Percentiles rank a stretch among this genome's conserved stretches.
Evolutionary conservation across 176 grass and related monocot genomes (phyloP).

Genomic region (Pharus latifolius): DNA sequence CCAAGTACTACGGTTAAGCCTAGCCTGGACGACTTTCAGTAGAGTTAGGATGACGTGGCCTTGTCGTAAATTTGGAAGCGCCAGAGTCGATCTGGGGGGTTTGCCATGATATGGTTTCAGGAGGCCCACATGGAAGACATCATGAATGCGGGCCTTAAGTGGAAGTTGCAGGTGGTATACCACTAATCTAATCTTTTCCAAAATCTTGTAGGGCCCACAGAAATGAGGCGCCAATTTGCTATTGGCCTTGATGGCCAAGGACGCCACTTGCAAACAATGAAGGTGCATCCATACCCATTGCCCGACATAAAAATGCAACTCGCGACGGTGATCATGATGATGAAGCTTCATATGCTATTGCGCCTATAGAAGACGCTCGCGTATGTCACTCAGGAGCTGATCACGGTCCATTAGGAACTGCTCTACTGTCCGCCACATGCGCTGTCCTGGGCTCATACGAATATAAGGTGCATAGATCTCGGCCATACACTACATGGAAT

Average conservation of each 20-base stretch:
- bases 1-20: not conserved
- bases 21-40: not conserved
- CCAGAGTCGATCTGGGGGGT: too few species aligned
- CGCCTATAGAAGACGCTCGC: not conserved
- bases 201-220: not conserved
- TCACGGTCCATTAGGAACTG: not conserved
- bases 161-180: not conserved
- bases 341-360: not conserved
- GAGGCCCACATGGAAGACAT: not conserved
- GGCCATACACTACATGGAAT: not conserved
- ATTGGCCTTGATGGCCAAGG: not conserved
- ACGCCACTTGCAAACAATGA: not conserved
- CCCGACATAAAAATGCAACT: not conserved
- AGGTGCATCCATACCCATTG: not conserved
- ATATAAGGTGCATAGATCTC: not conserved
- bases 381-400: not conserved
- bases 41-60: not conserved
- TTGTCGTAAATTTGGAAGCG: not conserved
- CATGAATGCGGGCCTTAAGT: not conserved
- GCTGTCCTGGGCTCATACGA: not conserved
- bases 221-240: not conserved
- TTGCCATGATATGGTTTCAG: not conserved
- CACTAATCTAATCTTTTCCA: not conserved
- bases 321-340: not conserved
- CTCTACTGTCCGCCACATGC: not conserved